phyloP scores from a whole-genome alignment of 306 rosid genomes.

The Benincasa hispida region DNA sequence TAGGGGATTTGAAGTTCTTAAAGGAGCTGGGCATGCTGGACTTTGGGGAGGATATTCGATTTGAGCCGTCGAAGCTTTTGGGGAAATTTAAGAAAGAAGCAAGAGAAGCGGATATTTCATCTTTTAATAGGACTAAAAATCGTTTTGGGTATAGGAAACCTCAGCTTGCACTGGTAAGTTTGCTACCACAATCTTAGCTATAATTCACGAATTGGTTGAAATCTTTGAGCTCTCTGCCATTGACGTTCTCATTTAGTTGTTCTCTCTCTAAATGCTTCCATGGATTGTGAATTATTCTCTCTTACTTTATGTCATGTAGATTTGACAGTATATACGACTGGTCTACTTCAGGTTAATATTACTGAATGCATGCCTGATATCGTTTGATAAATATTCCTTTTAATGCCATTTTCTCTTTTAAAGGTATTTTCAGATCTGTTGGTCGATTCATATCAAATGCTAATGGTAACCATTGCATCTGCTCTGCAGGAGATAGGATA shows the following conservation, averaged over 20 bases:
- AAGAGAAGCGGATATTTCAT: conserved; percentile 21
- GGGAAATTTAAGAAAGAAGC: conserved; percentile 43
- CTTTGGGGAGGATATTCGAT: conserved; percentile 55
- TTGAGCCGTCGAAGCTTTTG: conserved; percentile 51
- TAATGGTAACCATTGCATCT: conserved; percentile 66
- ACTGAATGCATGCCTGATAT: neutral
- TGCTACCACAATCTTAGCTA: neutral
- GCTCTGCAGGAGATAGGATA: conserved; percentile 81
- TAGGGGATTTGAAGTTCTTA: conserved; percentile 28
- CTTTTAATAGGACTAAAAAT: conserved; percentile 28
- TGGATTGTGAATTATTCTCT: neutral
- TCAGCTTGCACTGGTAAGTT: conserved; percentile 78
- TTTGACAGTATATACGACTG: neutral
- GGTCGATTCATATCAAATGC: conserved; percentile 69
- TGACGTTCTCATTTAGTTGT: neutral
- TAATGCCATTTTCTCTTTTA: conserved; percentile 3
- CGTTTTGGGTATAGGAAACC: conserved; percentile 70
- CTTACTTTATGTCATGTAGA: neutral
- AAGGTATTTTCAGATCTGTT: conserved; percentile 77
- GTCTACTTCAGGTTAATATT: neutral
- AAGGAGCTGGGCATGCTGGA: conserved; percentile 44
- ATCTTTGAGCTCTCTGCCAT: neutral
- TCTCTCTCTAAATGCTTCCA: neutral
- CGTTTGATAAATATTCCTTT: neutral
- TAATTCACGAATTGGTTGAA: neutral